Evolutionary conservation across 2,329 filamentous ascomycete species (phyloP), one percentile per base, ranked within the genome.

Genomic region (Ophiostoma tasmaniense): DNA sequence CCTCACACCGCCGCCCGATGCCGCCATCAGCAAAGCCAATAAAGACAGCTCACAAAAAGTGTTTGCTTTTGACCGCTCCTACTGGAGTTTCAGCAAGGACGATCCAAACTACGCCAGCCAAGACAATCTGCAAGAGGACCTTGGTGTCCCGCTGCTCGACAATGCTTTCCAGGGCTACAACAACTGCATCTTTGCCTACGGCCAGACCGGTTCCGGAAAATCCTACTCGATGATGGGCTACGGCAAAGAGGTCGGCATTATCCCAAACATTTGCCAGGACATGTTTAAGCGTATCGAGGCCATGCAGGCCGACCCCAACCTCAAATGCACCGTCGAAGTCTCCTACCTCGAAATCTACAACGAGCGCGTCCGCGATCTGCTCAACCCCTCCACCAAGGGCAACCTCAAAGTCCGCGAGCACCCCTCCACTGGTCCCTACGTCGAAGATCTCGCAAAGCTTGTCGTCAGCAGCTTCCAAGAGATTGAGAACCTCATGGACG

Each of bases 321-420:
- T 97, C 77, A 96, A 92, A 74, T 99, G 97, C 83, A 95, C 94
- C 75, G 95, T 99, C 73, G 90, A 95, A 72, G 95, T 98, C 35
- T 97, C 93, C 3, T 99, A 99, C 81, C 98, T 99, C 76, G 95
- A 99, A 78, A 95, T 99, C 71, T 99, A 99, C 85, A 99, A 99
- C 79, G 95, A 99, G 80, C 95, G 98, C 79, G 95, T 99, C 66
- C 91, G 95, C 70, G 95, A 99, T 77, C 82, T 99, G 45, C 86
- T 99, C 64, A 90, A 88, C 69, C 90, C 91, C 71, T 84, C 91
- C 5, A 91, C 77, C 97, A 73, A 73, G 68, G 73, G 73, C 66
- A 73, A 98, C 78, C 90, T 99, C 75, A 97, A 97, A 80, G 97
- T 99, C 76, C 90, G 95, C 75, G 95, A 99, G 81, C 96, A 92